phyloP scores from a whole-genome alignment of 2,329 filamentous ascomycete genomes.

The Trichoderma endophyticum region DNA sequence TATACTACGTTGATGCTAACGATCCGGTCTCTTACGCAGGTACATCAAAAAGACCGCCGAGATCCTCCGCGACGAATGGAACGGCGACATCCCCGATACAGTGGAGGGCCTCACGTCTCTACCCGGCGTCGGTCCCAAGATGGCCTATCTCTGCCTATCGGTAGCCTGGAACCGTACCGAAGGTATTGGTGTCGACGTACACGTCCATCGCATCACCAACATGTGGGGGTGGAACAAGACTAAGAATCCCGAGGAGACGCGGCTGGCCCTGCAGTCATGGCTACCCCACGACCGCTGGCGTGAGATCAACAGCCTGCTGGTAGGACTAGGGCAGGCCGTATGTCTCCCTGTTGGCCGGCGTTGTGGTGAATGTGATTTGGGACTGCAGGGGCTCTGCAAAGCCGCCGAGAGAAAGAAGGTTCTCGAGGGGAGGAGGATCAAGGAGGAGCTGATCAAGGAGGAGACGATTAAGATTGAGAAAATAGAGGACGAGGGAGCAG shows the following conservation, averaged over 20 bases:
- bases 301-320: slow-evolving; percentile 86
- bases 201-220: slow-evolving; percentile 93
- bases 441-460: slow-evolving; percentile 27
- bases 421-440: slow-evolving; percentile 49
- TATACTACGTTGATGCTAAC: background rate
- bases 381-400: slow-evolving; percentile 71
- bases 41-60: slow-evolving; percentile 71
- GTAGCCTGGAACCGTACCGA: slow-evolving; percentile 62
- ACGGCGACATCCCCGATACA: slow-evolving; percentile 75
- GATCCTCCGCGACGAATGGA: slow-evolving; percentile 67
- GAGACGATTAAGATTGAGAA: slow-evolving; percentile 21
- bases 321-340: slow-evolving; percentile 83
- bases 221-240: slow-evolving; percentile 89
- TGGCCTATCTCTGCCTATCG: slow-evolving; percentile 85
- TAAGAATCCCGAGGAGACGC: slow-evolving; percentile 77
- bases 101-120: slow-evolving; percentile 72
- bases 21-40: slow-evolving; percentile 26
- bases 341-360: slow-evolving; percentile 75
- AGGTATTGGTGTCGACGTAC: slow-evolving; percentile 91
- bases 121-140: slow-evolving; percentile 89
- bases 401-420: slow-evolving; percentile 66
- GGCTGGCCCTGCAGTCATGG: slow-evolving; percentile 73
- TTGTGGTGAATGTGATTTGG: slow-evolving; percentile 84
- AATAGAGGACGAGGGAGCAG: background rate
- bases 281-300: slow-evolving; percentile 82